Conservation (phyloP, 331 rosid species). For the Prunus yedoensis region DNA sequence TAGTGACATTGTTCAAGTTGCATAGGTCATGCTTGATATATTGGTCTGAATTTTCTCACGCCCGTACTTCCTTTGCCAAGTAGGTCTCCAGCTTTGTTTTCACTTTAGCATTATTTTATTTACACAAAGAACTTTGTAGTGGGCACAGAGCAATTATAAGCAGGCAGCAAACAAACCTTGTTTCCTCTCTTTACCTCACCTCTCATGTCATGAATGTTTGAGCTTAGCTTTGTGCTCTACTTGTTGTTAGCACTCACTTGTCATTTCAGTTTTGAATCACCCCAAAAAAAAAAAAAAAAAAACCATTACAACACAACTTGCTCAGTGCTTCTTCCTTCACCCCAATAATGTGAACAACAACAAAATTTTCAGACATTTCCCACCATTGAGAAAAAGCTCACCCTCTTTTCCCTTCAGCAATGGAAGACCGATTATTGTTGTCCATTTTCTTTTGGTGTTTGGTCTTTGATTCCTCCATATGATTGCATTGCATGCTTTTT, state of each 20-base stretch:
- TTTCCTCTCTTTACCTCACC: slow-evolving; percentile 5
- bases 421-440: slow-evolving; percentile 35
- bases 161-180: neutral
- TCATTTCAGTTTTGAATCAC: slow-evolving; percentile 34
- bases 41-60: neutral
- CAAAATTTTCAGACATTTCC: slow-evolving; percentile 22
- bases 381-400: slow-evolving; percentile 29
- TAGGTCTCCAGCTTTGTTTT: slow-evolving; percentile 4
- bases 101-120: neutral
- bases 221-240: slow-evolving; percentile 32
- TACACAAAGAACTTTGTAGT: slow-evolving; percentile 10
- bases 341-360: slow-evolving; percentile 32
- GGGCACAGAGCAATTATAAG: slow-evolving; percentile 12
- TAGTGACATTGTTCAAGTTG: slow-evolving; percentile 17
- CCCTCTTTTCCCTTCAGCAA: slow-evolving; percentile 17
- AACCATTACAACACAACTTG: slow-evolving; percentile 38
- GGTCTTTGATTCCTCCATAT: slow-evolving; percentile 30
- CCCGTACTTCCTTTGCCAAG: slow-evolving; percentile 8
- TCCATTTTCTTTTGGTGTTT: slow-evolving; percentile 28
- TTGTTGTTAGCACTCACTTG: slow-evolving; percentile 32
- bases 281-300: neutral
- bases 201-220: slow-evolving; percentile 16
- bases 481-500: slow-evolving; percentile 35
- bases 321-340: slow-evolving; percentile 39
- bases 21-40: slow-evolving; percentile 11